phyloP scores from a whole-genome alignment of 768 basidiomycete species.

The Lactarius hengduanensis region DNA sequence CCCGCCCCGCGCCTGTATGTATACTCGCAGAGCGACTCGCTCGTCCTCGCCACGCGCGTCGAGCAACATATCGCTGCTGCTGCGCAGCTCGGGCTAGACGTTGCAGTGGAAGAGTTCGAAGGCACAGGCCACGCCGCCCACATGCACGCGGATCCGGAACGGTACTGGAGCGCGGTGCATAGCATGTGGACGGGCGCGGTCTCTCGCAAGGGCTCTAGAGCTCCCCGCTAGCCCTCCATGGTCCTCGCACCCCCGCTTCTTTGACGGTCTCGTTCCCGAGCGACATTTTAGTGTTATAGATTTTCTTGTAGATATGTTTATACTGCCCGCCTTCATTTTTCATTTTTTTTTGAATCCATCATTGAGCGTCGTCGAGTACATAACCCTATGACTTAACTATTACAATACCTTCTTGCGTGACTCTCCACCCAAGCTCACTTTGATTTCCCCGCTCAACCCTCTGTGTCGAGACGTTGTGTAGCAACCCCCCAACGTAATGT shows the following conservation, averaged over 20 bases:
- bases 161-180: conserved; percentile 29
- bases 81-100: conserved; percentile 23
- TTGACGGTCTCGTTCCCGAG: neutral
- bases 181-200: conserved; percentile 25
- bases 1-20: conserved; percentile 26
- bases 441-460: neutral
- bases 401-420: neutral
- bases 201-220: neutral
- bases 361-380: neutral
- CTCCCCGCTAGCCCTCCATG: neutral
- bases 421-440: neutral
- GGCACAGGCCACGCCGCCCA: conserved; percentile 27
- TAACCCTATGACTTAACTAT: neutral
- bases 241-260: neutral
- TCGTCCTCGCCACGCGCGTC: conserved; percentile 23
- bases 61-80: conserved; percentile 25
- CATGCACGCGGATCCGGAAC: conserved; percentile 25
- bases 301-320: neutral
- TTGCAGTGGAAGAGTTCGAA: conserved; percentile 27
- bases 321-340: neutral
- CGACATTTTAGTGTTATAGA: neutral
- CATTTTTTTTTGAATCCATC: neutral
- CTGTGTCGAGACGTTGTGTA: neutral
- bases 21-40: conserved; percentile 27
- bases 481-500: neutral